These are phyloP conservation scores for Haplosporangium sp. DNA, from an alignment of 371 early-diverging fungal genomes.

Conservation along the genomic window DNA sequence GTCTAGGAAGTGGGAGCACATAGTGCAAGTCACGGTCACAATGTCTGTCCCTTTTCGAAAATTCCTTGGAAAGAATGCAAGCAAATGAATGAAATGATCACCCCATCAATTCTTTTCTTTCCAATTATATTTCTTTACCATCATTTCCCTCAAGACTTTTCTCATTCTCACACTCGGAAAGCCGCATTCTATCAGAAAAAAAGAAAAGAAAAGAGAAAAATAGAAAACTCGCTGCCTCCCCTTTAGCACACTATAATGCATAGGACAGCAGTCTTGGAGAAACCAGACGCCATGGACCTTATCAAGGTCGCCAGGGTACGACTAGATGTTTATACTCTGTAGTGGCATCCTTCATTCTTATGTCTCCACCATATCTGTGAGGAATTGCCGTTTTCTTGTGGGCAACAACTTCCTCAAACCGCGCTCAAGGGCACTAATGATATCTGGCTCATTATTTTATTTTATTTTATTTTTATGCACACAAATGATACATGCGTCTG, in stretches of 20 bases:
- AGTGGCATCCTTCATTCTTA: not conserved
- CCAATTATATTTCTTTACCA: not conserved
- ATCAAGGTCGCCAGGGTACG: conserved; percentile 59
- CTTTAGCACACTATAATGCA: conserved; percentile 1
- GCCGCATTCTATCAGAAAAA: no score
- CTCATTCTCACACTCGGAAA: no score
- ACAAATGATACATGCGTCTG: not conserved
- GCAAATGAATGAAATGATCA: not conserved
- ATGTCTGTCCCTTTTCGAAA: not conserved
- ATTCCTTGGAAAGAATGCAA: not conserved
- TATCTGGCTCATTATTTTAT: not conserved
- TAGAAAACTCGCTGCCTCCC: not conserved
- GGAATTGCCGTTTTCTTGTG: not conserved
- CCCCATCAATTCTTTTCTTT: conserved; percentile 9
- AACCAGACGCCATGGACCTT: conserved; percentile 50
- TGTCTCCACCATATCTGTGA: not conserved
- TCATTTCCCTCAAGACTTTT: not conserved
- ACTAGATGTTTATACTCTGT: not conserved
- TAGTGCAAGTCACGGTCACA: no score
- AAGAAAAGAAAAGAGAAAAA: not conserved
- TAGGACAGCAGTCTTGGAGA: conserved; percentile 9
- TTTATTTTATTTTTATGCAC: not conserved
- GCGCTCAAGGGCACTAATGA: not conserved
- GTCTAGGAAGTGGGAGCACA: not conserved
- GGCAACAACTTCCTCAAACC: not conserved